phyloP scores from a whole-genome alignment of 495 filamentous ascomycete species.

The Rusavskia elegans region DNA sequence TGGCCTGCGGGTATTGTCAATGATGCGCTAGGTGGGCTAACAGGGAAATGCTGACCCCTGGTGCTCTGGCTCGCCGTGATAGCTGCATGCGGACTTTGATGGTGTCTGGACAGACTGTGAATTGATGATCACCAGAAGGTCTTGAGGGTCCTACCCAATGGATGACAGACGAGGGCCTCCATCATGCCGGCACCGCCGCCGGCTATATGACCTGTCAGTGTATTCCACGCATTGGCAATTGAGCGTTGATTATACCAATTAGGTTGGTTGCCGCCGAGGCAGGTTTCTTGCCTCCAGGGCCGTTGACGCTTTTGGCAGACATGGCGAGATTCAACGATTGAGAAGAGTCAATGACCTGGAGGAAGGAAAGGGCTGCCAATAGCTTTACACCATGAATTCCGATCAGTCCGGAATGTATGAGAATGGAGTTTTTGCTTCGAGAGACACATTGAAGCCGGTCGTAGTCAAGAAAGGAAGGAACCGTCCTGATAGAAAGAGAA shows the following conservation, averaged over 20 bases:
- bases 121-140: not conserved
- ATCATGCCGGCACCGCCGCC: constrained; percentile 98
- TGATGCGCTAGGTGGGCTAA: not conserved
- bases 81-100: constrained; percentile 99
- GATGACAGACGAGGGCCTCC: constrained; percentile 95
- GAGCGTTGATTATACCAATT: constrained; percentile 53
- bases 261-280: constrained; percentile 81
- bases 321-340: constrained; percentile 22
- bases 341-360: not conserved
- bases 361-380: not conserved
- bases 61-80: constrained; percentile 65
- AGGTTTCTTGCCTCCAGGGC: constrained; percentile 57
- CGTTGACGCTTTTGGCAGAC: constrained; percentile 46
- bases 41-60: constrained; percentile 42
- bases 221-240: not conserved
- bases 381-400: not conserved
- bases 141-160: constrained; percentile 49
- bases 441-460: not conserved
- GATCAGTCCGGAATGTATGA: not conserved
- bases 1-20: constrained; percentile 28
- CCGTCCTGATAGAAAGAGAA: not conserved
- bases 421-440: not conserved
- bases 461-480: not conserved
- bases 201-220: constrained; percentile 33
- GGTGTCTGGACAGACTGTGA: constrained; percentile 40